Base-by-base conservation (phyloP, 495 filamentous ascomycete genomes). In the Aspergillus sparsus region DNA sequence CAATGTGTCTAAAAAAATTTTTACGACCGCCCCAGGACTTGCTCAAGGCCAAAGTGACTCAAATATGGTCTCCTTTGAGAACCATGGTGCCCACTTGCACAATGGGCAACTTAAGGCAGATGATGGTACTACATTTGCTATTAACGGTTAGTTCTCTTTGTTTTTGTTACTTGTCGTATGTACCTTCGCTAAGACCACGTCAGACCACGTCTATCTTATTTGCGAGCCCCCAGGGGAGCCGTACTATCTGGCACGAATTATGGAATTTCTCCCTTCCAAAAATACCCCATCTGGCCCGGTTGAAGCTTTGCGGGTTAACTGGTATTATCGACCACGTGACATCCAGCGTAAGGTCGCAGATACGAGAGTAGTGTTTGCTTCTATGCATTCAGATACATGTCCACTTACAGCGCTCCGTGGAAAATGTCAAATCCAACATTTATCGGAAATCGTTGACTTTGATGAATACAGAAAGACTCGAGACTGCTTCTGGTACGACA, bases 181-280 rank as follows among this genome's bases (percentile, higher is more conserved):
- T 62, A 53, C 42, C 66, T 66, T 67, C 27, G 36, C 34, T 36
- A 52, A 9, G 7, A 8, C 52, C 35, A 7, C 37, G 60, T 9
- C 74, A 99, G 94, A 99, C 78, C 92, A 97, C 68, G 88, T 96
- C 49, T 99, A 98, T 78, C 84, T 98, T 62, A 87, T 99, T 57
- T 99, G 92, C 76, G 94, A 99, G 74, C 94, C 94, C 13, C 94
- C 94, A 3, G 94, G 94, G 39, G 94, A 99, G 71, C 95, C 94
- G 27, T 99, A 99, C 75, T 99, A 99, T 71, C 77, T 99, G 59
- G 92, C 89, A 49, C 89, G 94, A 57, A 92, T 99, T 69, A 98
- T 99, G 93, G 95, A 98, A 73, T 97, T 97, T 68, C 77, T 96
- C 55, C 91, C 95, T 60, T 80, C 82, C 59, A 86, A 90, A 60